Base-by-base conservation (phyloP, 202 grass and related monocot genomes). In the Brachypodium distachyon region DNA sequence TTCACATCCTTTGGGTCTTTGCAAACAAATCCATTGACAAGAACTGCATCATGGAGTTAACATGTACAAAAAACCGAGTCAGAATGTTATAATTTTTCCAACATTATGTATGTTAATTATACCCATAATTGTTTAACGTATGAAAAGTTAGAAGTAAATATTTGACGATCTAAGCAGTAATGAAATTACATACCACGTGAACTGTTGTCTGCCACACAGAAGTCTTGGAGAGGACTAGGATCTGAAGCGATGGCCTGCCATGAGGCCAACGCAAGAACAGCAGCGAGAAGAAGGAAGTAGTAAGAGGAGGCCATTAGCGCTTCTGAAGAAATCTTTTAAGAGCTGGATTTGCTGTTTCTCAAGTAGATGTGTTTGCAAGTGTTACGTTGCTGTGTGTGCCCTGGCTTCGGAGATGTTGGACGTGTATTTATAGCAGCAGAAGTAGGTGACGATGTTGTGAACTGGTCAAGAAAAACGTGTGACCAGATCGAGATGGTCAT, bases 221-320 rank as follows among this genome's bases (percentile, higher is more conserved):
- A 18, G 49, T 85, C 83, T 9, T 79, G 68, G 1, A 85, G 68
- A 0, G 74, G 67, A 16, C 76, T 67, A 22, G 67, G 67, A 81
- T 81, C 78, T 3, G 78, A 81, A 7, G 67, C 54, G 0, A 72
- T 70, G 41, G 54, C 54, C 52, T 55, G 52, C 52, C 11, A 7
- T 39, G 68, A 72, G 31, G 39, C 68, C 12, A 72, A 18, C 2
- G 27, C 29, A 13, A 72, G 46, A 8, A 72, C 10, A 67, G 21
- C 32, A n/a, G 22, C 9, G 3, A 78, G 32, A 28, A 66, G 42
- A n/a, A 66, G 42, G 18, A 78, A 25, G 26, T 58, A 28, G 47
- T 1, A 19, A 19, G 47, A 50, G 18, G 51, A 0, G 23, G 52
- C 52, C 52, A 56, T 54, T 9, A 3, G 3, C 4, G 33, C 6